Evolutionary conservation across 495 filamentous ascomycete genomes (phyloP), one percentile per base, ranked within the genome.

Genomic region (Xylaria scruposa): DNA sequence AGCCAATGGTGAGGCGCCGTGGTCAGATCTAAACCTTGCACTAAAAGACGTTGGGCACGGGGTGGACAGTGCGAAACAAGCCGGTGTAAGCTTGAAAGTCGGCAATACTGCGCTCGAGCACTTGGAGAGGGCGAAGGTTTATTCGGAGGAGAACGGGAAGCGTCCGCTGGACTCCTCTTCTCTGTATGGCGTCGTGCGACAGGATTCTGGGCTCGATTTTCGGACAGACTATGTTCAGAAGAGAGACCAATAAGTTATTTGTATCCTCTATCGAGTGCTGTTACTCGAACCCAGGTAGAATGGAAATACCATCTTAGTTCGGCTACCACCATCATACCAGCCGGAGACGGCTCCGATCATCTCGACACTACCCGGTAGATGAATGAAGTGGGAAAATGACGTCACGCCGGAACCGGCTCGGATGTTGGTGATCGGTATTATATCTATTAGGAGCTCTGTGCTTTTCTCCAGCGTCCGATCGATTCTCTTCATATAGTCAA

Each of bases 131-230:
- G 74, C 74, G 1, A 74, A 54, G 17, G 29, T n/a, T 24, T 74
- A 60, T 26, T 70, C 68, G 13, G 68, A 54, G 19, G 46, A 70
- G 21, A 70, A 68, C 15, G 59, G n/a, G 24, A 63, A 61, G 1
- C 62, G 74, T 47, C 72, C 72, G 15, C 62, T 77, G 15, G 75
- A 77, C 60, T 76, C 74, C 15, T 68, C 70, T 13, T 73, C 70
- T 26, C 62, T 77, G 63, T 77, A 75, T 61, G 75, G 75, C n/a
- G 59, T 68, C 17, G 67, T 75, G 38, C 53, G 75, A 53, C 26
- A 65, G 44, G 71, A 77, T 59, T 67, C 75, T 15, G 73, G 71
- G 13, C 68, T 77, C 13, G 73, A 75, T 31, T 77, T 77, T 46
- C 67, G 44, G 29, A 77, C 71, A 19, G 68, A 77, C 10, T 44